A percentile compares a stretch with the other conserved stretches of the same genome.
These are phyloP conservation scores for Candida peoriensis DNA, from an alignment of 805 yeast genomes.

Conservation along the genomic window DNA sequence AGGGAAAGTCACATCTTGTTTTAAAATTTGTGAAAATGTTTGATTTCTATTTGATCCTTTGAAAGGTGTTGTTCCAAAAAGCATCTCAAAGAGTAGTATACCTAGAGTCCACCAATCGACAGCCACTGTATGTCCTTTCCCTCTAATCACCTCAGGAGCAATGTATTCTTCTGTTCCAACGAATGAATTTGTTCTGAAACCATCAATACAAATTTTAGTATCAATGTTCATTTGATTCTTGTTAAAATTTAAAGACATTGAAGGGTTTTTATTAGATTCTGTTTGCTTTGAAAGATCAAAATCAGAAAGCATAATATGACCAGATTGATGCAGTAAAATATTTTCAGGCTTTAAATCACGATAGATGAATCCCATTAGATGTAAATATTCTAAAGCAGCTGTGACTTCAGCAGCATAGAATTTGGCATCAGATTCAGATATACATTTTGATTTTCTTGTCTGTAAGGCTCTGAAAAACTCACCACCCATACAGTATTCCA, in stretches of 20 bases:
- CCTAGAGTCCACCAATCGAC: constrained; percentile 99
- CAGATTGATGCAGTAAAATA: constrained; percentile 89
- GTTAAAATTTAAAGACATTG: constrained; percentile 28
- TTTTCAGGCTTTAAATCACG: constrained; percentile 97
- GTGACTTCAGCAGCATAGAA: constrained; percentile 97
- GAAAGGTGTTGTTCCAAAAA: constrained; percentile 94
- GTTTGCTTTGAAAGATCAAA: constrained; percentile 93
- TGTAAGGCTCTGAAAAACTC: constrained; percentile 96
- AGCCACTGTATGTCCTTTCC: constrained; percentile 95
- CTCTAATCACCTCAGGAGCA: constrained; percentile 97
- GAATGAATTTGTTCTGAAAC: constrained; percentile 94
- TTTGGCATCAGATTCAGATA: constrained; percentile 81
- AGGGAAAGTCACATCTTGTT: constrained; percentile 76
- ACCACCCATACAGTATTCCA: constrained; percentile 99
- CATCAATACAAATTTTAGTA: constrained; percentile 92
- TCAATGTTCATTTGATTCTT: constrained; percentile 64
- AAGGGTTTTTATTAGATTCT: constrained; percentile 70
- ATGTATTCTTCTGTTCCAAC: constrained; percentile 99
- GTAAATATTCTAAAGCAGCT: constrained; percentile 93
- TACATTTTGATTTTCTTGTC: constrained; percentile 80
- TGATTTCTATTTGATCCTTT: constrained; percentile 86
- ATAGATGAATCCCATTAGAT: constrained; percentile 94
- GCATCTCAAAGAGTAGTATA: constrained; percentile 87
- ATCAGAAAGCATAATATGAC: constrained; percentile 96
- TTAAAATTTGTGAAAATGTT: constrained; percentile 84